phyloP scores from a whole-genome alignment of 2,329 filamentous ascomycete species.

The Stromatinia cepivora region DNA sequence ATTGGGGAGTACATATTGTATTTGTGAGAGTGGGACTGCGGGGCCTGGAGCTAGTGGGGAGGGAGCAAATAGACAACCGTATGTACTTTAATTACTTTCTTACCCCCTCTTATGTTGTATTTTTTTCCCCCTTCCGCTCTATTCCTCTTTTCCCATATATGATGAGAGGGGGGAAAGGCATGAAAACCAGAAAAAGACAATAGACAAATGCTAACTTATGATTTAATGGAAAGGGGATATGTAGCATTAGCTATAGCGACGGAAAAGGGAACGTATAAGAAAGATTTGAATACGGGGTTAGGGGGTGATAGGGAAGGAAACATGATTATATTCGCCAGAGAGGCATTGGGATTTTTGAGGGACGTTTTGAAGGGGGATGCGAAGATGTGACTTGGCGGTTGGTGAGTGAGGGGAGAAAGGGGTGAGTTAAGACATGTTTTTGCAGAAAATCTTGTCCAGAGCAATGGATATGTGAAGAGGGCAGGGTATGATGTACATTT shows the following conservation, averaged over 20 bases:
- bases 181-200: neutral
- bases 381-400: slow-evolving; percentile 35
- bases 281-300: slow-evolving; percentile 57
- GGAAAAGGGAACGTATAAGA: slow-evolving; percentile 51
- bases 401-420: too few species aligned
- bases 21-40: slow-evolving; percentile 63
- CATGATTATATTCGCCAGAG: slow-evolving; percentile 62
- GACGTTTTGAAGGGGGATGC: slow-evolving; percentile 51
- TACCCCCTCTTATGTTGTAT: neutral
- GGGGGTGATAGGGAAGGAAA: slow-evolving; percentile 57
- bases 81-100: slow-evolving; percentile 26
- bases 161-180: neutral
- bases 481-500: neutral
- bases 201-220: neutral
- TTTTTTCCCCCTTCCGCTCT: neutral
- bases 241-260: slow-evolving; percentile 61
- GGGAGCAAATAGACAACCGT: slow-evolving; percentile 57
- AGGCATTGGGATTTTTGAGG: slow-evolving; percentile 55
- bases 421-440: accelerated
- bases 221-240: slow-evolving; percentile 50
- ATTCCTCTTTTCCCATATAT: too few species aligned
- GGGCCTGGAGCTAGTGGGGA: slow-evolving; percentile 60
- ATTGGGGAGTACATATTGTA: slow-evolving; percentile 56
- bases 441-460: neutral
- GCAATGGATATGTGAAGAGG: neutral